Percentiles rank a stretch among this genome's conserved stretches.
These are phyloP conservation scores for Fusarium sp. DNA, from an alignment of 2,329 filamentous ascomycete species.

Conservation along the genomic window DNA sequence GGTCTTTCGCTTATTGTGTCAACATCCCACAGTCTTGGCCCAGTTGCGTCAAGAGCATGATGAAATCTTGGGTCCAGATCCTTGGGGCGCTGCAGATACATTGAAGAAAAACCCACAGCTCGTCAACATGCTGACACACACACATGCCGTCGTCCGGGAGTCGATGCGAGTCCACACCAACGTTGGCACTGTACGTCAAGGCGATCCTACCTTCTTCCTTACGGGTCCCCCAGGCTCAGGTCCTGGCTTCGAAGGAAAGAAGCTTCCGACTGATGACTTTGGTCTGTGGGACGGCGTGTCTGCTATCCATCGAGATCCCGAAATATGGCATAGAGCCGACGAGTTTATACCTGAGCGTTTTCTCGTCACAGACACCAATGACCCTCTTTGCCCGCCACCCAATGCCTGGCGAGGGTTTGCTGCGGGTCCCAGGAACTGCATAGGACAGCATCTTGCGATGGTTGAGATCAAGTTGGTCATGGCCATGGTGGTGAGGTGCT, in stretches of 20 bases:
- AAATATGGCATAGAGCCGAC: conserved; percentile 25
- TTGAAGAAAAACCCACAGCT: conserved; percentile 38
- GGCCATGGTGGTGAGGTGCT: conserved; percentile 26
- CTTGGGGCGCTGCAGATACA: conserved; percentile 31
- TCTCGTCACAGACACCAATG: conserved; percentile 31
- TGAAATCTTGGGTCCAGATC: conserved; percentile 47
- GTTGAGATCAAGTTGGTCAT: conserved; percentile 44
- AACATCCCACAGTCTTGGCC: conserved; percentile 46
- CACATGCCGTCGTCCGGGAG: conserved; percentile 53
- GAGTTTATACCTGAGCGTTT: conserved; percentile 35
- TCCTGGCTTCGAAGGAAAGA: conserved; percentile 23
- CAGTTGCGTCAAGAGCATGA: conserved; percentile 53
- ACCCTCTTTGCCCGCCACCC: conserved; percentile 23
- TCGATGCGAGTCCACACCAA: conserved; percentile 49
- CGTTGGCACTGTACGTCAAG: conserved; percentile 24
- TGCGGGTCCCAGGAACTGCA: conserved; percentile 65
- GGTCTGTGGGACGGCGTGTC: conserved; percentile 29
- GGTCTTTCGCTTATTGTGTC: conserved; percentile 47
- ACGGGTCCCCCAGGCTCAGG: conserved; percentile 19
- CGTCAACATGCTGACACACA: conserved; percentile 51
- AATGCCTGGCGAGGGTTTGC: conserved; percentile 67
- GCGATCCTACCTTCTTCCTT: conserved; percentile 46
- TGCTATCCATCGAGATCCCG: conserved; percentile 27
- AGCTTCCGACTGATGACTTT: conserved; percentile 47
- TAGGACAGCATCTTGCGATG: conserved; percentile 67